These are phyloP conservation scores for Fraxinus anomala DNA, from an alignment of 257 asterid genomes.

Conservation along the genomic window DNA sequence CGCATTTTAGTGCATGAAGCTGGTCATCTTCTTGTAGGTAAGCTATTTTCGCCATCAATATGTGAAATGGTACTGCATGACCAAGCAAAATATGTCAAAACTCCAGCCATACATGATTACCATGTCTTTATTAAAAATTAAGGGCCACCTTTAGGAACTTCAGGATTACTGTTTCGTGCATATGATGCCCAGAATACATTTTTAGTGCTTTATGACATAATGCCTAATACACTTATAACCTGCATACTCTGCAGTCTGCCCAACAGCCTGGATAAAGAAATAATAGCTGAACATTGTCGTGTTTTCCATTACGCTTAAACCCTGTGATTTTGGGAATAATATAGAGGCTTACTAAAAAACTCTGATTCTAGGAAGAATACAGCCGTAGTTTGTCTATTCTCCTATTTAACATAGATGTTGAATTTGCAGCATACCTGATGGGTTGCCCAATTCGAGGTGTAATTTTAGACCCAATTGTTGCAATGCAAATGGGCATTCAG, in stretches of 20 bases:
- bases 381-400: not conserved
- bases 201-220: slow-evolving; percentile 6
- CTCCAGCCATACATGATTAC: not conserved
- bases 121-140: slow-evolving; percentile 17
- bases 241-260: slow-evolving; percentile 1
- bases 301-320: not conserved
- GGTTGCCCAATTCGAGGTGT: slow-evolving; percentile 98
- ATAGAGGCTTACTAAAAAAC: not conserved
- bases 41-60: slow-evolving; percentile 16
- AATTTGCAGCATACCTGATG: slow-evolving; percentile 86
- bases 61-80: slow-evolving; percentile 2
- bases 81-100: slow-evolving; percentile 1
- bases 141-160: not conserved
- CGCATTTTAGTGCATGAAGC: slow-evolving; percentile 96
- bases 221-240: not conserved
- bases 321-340: not conserved
- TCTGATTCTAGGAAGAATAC: not conserved
- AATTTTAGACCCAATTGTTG: slow-evolving; percentile 82
- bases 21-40: slow-evolving; percentile 96
- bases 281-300: slow-evolving; percentile 11
- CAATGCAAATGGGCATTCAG: slow-evolving; percentile 95
- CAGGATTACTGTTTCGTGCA: slow-evolving; percentile 2
- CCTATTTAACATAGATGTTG: slow-evolving; percentile 26
- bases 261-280: slow-evolving; percentile 7
- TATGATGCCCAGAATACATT: not conserved